A percentile compares a stretch with the other conserved stretches of the same genome.
phyloP scores from a whole-genome alignment of 192 early-diverging fungal species.

The Entomortierella chlamydospora region DNA sequence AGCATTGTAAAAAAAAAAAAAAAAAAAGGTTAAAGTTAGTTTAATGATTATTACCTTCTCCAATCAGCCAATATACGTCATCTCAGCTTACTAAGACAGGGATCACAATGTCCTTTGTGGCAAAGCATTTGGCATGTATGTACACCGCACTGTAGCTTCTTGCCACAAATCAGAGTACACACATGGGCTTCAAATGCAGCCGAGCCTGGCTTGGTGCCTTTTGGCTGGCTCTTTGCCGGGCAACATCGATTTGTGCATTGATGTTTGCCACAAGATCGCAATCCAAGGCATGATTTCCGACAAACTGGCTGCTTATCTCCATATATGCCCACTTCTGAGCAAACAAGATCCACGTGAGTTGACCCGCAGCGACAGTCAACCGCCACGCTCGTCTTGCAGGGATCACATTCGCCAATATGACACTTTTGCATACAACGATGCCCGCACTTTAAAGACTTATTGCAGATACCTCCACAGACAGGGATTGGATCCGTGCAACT shows the following conservation, averaged over 20 bases:
- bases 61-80: no score
- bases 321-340: conserved; percentile 54
- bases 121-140: conserved; percentile 84
- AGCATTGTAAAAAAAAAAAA: not conserved
- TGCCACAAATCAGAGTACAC: conserved; percentile 78
- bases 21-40: not conserved
- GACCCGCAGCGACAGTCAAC: conserved; percentile 74
- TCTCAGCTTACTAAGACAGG: conserved; percentile 68
- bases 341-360: conserved; percentile 56
- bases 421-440: conserved; percentile 71
- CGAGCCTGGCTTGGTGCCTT: conserved; percentile 24
- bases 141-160: conserved; percentile 81
- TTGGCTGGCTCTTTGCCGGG: conserved; percentile 56
- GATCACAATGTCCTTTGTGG: conserved; percentile 81
- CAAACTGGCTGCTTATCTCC: conserved; percentile 66
- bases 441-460: conserved; percentile 66
- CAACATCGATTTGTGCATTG: conserved; percentile 76
- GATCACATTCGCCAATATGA: conserved; percentile 72
- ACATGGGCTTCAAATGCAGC: conserved; percentile 62
- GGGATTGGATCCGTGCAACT: conserved; percentile 67
- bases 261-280: conserved; percentile 77
- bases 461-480: conserved; percentile 70
- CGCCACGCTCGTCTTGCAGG: conserved; percentile 63
- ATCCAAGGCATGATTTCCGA: conserved; percentile 67
- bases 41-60: not conserved